These are phyloP conservation scores for Selenicereus undatus DNA, from an alignment of 148 eudicot species.

Conservation along the genomic window DNA sequence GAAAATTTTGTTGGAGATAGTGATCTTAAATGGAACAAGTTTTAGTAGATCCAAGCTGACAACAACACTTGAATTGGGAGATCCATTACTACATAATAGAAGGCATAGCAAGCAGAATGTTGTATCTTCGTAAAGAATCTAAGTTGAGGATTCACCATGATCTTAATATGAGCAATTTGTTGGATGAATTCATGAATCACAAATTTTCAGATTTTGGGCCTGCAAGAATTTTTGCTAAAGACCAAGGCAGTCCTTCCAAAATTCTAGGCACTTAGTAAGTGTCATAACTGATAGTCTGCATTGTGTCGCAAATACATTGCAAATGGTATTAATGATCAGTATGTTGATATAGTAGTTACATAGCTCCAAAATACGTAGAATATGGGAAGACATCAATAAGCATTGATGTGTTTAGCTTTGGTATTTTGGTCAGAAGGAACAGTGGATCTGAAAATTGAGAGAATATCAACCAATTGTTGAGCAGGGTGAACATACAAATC, in stretches of 20 bases:
- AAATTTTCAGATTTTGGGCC: background rate
- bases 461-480: constrained; percentile 26
- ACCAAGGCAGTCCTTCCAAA: constrained; percentile 23
- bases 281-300: background rate
- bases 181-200: no score
- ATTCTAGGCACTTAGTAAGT: constrained; percentile 39
- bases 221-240: constrained; percentile 27
- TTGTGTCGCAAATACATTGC: background rate
- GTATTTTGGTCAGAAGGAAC: constrained; percentile 32
- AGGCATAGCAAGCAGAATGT: no score
- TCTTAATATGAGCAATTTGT: no score
- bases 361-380: constrained; percentile 51
- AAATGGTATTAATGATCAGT: background rate
- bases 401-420: constrained; percentile 56
- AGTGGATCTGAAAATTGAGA: constrained; percentile 1
- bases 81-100: no score
- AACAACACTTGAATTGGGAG: no score
- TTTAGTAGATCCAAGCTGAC: no score
- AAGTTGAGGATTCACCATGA: no score
- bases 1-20: no score
- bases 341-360: constrained; percentile 42
- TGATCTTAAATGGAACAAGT: no score
- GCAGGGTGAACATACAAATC: constrained; percentile 38
- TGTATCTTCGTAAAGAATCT: no score
- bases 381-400: constrained; percentile 37